Evolutionary conservation across 495 filamentous ascomycete species (phyloP), one percentile per base, ranked within the genome.

Genomic region (Tetracladium setigerum): DNA sequence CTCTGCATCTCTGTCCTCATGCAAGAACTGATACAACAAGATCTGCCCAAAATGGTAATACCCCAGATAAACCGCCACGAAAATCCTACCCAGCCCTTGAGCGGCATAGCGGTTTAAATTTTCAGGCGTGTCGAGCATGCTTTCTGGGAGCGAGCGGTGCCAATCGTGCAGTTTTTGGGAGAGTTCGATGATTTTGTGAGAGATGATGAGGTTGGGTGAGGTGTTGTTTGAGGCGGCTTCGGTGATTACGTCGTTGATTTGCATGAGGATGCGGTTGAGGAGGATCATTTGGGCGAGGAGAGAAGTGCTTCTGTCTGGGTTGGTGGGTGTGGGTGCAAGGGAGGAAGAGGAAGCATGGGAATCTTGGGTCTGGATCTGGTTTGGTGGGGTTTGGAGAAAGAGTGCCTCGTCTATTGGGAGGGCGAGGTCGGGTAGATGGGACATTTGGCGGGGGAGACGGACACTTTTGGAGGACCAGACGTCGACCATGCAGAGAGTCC

Each of bases 41-140:
- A 71, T 59, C 38, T 64, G 65, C 5, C 59, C 62, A 41, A 63
- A 71, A 49, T 71, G 61, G 31, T 68, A 66, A 46, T 68, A 71
- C 9, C 67, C 67, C 1, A 67, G 47, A 39, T 67, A 67, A 1
- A 71, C 52, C 7, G 67, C 64, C 4, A 64, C 61, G 37, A 68
- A 68, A 9, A 68, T 44, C 14, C 66, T 52, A 10, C 67, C 67
- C 1, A 66, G 61, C 5, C 65, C 67, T 42, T 60, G 44, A 9
- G 54, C 46, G 1, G 60, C 56, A 31, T 52, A 66, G 2, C 52
- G 38, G 10, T 35, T 27, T n/a, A 68, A 45, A 33, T 65, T 68
- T n/a, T 53, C 55, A 30, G 36, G 52, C 1, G 52, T 64, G 34
- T 68, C 64, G 14, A 50, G 56, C 50, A 68, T 60, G 18, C 54